A percentile compares a stretch with the other conserved stretches of the same genome.
Evolutionary conservation across 148 eudicot genomes (phyloP).

Genomic region (Chenopodium quinoa): DNA sequence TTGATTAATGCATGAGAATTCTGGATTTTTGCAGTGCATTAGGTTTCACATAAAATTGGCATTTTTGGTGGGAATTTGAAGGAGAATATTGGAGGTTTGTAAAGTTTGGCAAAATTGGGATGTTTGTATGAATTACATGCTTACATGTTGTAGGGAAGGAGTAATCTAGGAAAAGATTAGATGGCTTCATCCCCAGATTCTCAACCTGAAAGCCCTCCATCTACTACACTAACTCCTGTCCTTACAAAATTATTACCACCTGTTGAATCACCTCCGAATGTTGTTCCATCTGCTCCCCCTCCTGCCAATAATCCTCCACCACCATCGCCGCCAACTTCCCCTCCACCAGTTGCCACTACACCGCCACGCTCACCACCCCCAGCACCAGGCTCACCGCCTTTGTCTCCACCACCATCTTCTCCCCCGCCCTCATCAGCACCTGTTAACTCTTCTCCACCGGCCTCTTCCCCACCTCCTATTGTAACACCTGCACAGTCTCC

Average conservation of each 20-base stretch:
- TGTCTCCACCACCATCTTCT: conserved; percentile 16
- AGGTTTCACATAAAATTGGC: conserved; percentile 15
- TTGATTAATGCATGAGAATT: conserved; percentile 27
- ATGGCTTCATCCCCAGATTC: conserved; percentile 65
- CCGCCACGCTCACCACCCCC: conserved; percentile 19
- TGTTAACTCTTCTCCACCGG: conserved; percentile 22
- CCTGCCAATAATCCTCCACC: conserved; percentile 23
- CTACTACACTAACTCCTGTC: conserved; percentile 18
- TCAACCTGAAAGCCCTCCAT: conserved; percentile 34
- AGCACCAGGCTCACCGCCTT: conserved; percentile 19
- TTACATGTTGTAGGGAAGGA: conserved; percentile 28
- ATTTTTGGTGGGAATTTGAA: conserved; percentile 17
- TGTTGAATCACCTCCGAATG: conserved; percentile 12
- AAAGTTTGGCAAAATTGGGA: conserved; percentile 16
- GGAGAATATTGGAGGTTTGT: conserved; percentile 15
- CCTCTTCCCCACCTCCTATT: conserved; percentile 19
- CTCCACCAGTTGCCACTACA: conserved; percentile 18
- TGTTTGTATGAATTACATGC: conserved; percentile 31
- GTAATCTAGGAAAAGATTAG: conserved; percentile 5
- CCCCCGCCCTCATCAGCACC: conserved; percentile 21
- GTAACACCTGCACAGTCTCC: conserved; percentile 28
- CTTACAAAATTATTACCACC: neutral
- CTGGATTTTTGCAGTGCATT: conserved; percentile 27
- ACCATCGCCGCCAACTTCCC: conserved; percentile 5
- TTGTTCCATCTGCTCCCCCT: conserved; percentile 27